Base-by-base conservation (phyloP, 148 eudicot species). In the Chenopodium suecicum region DNA sequence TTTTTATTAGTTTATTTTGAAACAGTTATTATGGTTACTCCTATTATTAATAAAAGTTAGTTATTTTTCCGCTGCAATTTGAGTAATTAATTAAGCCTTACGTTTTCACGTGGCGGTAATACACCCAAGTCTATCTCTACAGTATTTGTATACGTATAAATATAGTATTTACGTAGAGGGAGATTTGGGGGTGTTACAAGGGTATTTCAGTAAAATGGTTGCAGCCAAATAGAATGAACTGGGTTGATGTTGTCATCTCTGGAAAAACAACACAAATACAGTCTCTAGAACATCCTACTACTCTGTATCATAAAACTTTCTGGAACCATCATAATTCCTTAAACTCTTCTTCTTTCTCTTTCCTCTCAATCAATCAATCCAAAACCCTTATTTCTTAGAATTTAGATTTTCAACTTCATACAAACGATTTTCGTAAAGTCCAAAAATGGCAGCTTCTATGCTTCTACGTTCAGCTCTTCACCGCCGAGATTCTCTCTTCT, bases 381-480 rank as follows among this genome's bases (percentile, higher is more conserved):
- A 12, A 56, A 56, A 56, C 62, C 62, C 25, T 62, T 56, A 37
- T 64, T 13, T 64, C 34, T 23, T 23, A 23, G 46, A 31, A 47
- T 3, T 27, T 20, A 56, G 22, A 56, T 3, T 3, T 27, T 41
- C 44, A 41, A 41, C 44, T 41, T 41, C 44, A 41, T 5, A 0
- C 44, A 41, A 41, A 4, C 8, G 17, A 56, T 17, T 1, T 14
- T 12, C 54, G 9, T 12, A 72, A n/a, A 56, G 22, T 72, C 17
- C 54, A 19, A 48, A 0, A 20, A 86, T 86, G 88, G 82, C 86
- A 31, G 54, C 79, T 4, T 23, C 86, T 12, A 48, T 83, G 16
- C 68, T 86, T 62, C 82, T 82, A 60, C 88, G 86, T 46, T 86
- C 81, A 78, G 73, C 86, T 65, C 70, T 86, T 37, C 81, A 78